A percentile compares a stretch with the other conserved stretches of the same genome.
These are phyloP conservation scores for Vigna radiata DNA, from an alignment of 306 rosid genomes.

Conservation along the genomic window DNA sequence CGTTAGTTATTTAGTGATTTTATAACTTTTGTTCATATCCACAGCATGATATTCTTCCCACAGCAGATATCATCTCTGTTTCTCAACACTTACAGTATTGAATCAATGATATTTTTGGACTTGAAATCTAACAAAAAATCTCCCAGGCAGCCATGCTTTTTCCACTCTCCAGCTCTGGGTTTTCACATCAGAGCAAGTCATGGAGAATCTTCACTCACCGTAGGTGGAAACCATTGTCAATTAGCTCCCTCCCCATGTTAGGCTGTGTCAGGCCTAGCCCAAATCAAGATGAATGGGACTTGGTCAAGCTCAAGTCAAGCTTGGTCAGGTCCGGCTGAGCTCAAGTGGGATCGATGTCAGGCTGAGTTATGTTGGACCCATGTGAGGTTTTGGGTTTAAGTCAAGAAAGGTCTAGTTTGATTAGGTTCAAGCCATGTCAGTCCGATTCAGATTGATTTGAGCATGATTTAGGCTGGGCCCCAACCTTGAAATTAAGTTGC, in stretches of 20 bases:
- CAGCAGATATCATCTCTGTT: neutral
- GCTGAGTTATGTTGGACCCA: too few species aligned
- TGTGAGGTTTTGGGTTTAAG: too few species aligned
- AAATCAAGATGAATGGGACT: too few species aligned
- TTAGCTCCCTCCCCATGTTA: neutral
- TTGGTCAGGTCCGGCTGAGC: too few species aligned
- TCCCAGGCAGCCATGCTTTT: neutral
- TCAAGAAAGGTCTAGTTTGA: too few species aligned
- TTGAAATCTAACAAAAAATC: neutral
- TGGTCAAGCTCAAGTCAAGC: too few species aligned
- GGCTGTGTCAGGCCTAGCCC: too few species aligned
- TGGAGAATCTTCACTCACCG: neutral
- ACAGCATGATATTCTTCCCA: neutral
- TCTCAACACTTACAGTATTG: neutral
- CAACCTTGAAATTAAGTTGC: too few species aligned
- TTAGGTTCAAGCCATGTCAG: too few species aligned
- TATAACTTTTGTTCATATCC: neutral
- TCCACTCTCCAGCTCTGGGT: neutral
- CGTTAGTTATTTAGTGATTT: neutral
- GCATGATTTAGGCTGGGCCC: too few species aligned
- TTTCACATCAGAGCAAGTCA: neutral
- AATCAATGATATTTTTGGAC: conserved; percentile 15
- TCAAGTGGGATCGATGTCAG: too few species aligned
- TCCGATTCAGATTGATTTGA: too few species aligned
- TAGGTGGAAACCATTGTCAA: neutral